Conservation (phyloP, 768 basidiomycete species). For the Russula virescens region DNA sequence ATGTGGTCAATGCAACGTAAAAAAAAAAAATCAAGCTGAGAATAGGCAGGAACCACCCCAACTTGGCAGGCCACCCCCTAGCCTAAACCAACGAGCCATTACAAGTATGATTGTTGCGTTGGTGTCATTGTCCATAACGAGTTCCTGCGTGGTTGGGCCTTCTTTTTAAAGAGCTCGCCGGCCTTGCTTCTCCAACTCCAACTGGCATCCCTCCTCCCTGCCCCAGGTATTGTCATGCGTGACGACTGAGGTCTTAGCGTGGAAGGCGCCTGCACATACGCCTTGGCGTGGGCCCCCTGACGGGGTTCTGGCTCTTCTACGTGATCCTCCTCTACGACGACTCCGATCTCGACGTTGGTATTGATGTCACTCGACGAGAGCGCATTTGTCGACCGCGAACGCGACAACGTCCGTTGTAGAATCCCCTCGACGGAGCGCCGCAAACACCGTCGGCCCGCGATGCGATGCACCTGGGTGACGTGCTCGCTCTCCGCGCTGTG, state of each 20-base stretch:
- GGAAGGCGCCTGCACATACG: slow-evolving; percentile 10
- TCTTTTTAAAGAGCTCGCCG: slow-evolving; percentile 11
- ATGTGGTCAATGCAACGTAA: not conserved
- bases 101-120: not conserved
- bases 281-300: slow-evolving; percentile 1
- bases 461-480: slow-evolving; percentile 24
- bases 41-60: not conserved
- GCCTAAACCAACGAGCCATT: too few species aligned
- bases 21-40: not conserved
- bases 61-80: not conserved
- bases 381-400: slow-evolving; percentile 12
- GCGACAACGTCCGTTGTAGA: slow-evolving; percentile 20
- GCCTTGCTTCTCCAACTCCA: slow-evolving; percentile 17
- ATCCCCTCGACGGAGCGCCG: slow-evolving; percentile 21
- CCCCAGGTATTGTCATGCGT: slow-evolving; percentile 11
- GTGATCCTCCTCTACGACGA: slow-evolving; percentile 23
- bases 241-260: slow-evolving; percentile 8
- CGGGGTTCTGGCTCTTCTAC: slow-evolving; percentile 11
- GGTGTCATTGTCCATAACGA: slow-evolving; percentile 2
- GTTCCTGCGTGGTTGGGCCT: not conserved
- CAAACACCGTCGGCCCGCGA: slow-evolving; percentile 20
- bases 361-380: slow-evolving; percentile 1
- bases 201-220: not conserved
- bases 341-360: slow-evolving; percentile 21
- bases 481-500: slow-evolving; percentile 17